A percentile compares a stretch with the other conserved stretches of the same genome.
These are phyloP conservation scores for Aspergillus tubingensis DNA, from an alignment of 2,329 filamentous ascomycete genomes.

Conservation along the genomic window DNA sequence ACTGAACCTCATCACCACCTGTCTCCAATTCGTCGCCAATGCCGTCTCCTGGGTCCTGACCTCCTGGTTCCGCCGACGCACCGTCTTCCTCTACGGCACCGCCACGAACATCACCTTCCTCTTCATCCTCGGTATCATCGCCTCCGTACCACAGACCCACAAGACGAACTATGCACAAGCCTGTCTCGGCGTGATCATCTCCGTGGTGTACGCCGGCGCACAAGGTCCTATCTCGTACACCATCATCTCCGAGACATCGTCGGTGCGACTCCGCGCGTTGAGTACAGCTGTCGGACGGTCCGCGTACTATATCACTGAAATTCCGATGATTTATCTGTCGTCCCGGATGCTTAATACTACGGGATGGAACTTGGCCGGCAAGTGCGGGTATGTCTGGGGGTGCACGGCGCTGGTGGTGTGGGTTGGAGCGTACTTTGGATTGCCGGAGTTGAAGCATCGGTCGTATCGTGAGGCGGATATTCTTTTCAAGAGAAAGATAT, in stretches of 20 bases:
- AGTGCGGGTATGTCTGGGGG: conserved; percentile 54
- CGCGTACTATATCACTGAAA: conserved; percentile 47
- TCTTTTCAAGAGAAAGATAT: conserved; percentile 46
- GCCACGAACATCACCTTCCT: conserved; percentile 38
- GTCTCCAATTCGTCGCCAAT: conserved; percentile 41
- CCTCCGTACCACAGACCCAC: conserved; percentile 35
- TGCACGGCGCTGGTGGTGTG: conserved; percentile 46
- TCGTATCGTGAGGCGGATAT: conserved; percentile 51
- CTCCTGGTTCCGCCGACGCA: conserved; percentile 43
- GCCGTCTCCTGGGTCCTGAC: conserved; percentile 38
- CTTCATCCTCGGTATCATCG: conserved; percentile 40
- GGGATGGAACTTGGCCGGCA: conserved; percentile 46
- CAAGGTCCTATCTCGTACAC: conserved; percentile 43
- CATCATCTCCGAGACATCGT: conserved; percentile 43
- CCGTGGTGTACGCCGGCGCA: conserved; percentile 41
- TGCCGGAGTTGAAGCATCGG: conserved; percentile 50
- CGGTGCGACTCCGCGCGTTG: conserved; percentile 41
- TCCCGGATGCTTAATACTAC: conserved; percentile 45
- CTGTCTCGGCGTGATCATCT: conserved; percentile 42
- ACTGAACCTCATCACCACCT: conserved; percentile 32
- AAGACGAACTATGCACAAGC: conserved; percentile 44
- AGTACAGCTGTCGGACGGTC: conserved; percentile 43
- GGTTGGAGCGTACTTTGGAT: conserved; percentile 45
- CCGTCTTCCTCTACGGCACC: conserved; percentile 45
- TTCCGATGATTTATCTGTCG: conserved; percentile 46